These are phyloP conservation scores for Colletotrichum musicola DNA, from an alignment of 2,329 filamentous ascomycete species.

Conservation along the genomic window DNA sequence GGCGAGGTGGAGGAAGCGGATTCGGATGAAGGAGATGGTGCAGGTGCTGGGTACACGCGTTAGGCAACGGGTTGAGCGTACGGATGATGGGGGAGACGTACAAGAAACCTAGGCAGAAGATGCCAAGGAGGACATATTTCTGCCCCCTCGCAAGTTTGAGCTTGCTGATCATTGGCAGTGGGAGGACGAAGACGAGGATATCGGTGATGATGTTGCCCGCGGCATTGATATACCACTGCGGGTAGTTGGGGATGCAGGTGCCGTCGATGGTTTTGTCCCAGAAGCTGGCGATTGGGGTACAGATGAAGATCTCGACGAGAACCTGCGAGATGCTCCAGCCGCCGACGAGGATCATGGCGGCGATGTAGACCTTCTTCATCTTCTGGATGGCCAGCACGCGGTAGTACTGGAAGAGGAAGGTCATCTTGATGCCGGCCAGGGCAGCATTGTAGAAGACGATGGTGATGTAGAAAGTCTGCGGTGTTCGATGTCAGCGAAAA, in stretches of 20 bases:
- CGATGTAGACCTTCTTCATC: conserved; percentile 44
- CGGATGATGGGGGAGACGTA: conserved; percentile 19
- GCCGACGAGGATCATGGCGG: conserved; percentile 44
- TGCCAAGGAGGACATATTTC: conserved; percentile 43
- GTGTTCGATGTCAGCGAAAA: background rate
- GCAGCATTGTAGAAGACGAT: conserved; percentile 49
- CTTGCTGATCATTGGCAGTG: conserved; percentile 37
- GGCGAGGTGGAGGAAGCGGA: conserved; percentile 40
- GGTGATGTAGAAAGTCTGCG: conserved; percentile 47
- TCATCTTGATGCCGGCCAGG: conserved; percentile 49
- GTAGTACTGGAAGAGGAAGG: conserved; percentile 53
- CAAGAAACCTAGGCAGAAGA: conserved; percentile 43
- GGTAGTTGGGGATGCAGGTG: conserved; percentile 42
- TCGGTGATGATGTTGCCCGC: conserved; percentile 42
- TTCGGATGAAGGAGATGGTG: conserved; percentile 43
- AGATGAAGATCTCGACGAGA: conserved; percentile 44
- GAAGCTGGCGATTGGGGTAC: conserved; percentile 44
- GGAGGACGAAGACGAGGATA: conserved; percentile 39
- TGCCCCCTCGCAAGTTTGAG: conserved; percentile 35
- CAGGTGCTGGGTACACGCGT: conserved; percentile 38
- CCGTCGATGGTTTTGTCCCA: conserved; percentile 44
- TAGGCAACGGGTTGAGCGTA: background rate
- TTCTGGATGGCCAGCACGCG: conserved; percentile 48
- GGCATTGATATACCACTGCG: conserved; percentile 44
- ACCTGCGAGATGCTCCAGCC: conserved; percentile 46